Base-by-base conservation (phyloP, 257 asterid species). In the Parsonsia alboflavescens region DNA sequence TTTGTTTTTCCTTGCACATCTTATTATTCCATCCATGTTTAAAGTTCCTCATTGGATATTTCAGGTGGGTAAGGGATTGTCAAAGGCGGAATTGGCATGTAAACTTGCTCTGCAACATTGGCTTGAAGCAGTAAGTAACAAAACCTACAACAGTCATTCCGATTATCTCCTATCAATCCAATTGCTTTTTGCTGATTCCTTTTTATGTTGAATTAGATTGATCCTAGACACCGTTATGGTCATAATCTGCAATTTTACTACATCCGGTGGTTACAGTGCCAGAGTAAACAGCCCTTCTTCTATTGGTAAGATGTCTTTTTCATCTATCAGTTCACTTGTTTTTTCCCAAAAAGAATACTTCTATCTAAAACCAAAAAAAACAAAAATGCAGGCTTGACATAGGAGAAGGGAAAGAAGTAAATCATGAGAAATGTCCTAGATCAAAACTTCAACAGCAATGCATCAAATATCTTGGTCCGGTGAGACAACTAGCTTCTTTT, bases 71-170 rank as follows among this genome's bases (percentile, higher is more conserved):
- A 92, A 92, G 85, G 98, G 97, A 33, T 58, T 90, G 85, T 90
- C 97, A 0, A 90, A 85, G 82, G 92, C 84, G 45, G 94, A 90
- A 24, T 89, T 82, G 72, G 97, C 97, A 2, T 89, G 94, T 33
- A 88, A 90, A 82, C 97, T 92, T 54, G 98, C 96, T 76, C 72
- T 92, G 81, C 96, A 90, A 82, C 97, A 92, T 78, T 92, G 98
- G 96, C 93, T 92, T 17, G 97, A 90, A 82, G 98, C 98, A 64
- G 97, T 93, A 76, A 93, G 98, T 84, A 50, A 57, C 42, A 49
- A 33, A 1, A 33, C 39, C 39, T 33, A 33, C 39, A 33, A 22
- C 49, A 24, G n/a, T 9, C 11, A 24, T 39, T 12, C 64, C 22
- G 56, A 46, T 66, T 63, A 41, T 68, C 1, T 44, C 39, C 46